These are phyloP conservation scores for Colletotrichum tamarilloi DNA, from an alignment of 2,329 filamentous ascomycete genomes.

Conservation along the genomic window DNA sequence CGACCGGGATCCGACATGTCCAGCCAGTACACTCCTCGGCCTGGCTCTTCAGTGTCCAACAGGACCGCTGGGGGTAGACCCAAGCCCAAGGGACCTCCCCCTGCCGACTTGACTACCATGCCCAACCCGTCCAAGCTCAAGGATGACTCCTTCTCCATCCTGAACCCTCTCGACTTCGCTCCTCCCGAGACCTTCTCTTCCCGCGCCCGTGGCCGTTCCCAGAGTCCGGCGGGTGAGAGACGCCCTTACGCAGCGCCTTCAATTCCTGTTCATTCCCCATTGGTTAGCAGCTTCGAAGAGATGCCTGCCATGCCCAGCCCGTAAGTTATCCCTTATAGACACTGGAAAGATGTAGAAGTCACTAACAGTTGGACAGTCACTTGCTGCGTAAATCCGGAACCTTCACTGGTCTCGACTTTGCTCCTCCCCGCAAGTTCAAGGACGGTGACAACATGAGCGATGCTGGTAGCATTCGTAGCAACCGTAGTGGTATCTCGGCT, in stretches of 20 bases:
- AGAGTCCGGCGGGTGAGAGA: slow-evolving; percentile 72
- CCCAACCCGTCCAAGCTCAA: slow-evolving; percentile 87
- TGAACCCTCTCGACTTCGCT: slow-evolving; percentile 83
- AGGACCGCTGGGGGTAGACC: slow-evolving; percentile 45
- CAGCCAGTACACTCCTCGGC: slow-evolving; percentile 59
- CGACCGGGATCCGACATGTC: slow-evolving; percentile 47
- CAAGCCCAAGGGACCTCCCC: slow-evolving; percentile 72
- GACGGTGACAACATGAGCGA: slow-evolving; percentile 71
- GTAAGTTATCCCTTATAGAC: slow-evolving; percentile 62
- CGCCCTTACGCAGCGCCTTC: slow-evolving; percentile 77
- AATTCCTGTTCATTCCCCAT: slow-evolving; percentile 79
- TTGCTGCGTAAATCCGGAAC: slow-evolving; percentile 80
- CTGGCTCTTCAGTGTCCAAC: slow-evolving; percentile 73
- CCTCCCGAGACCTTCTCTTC: slow-evolving; percentile 77
- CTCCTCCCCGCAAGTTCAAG: slow-evolving; percentile 79
- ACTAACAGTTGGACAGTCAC: slow-evolving; percentile 60
- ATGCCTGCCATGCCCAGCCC: slow-evolving; percentile 88
- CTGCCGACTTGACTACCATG: slow-evolving; percentile 77
- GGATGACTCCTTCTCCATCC: slow-evolving; percentile 80
- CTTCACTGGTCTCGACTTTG: slow-evolving; percentile 85
- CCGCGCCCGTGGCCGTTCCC: slow-evolving; percentile 74
- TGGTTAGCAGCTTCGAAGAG: slow-evolving; percentile 88
- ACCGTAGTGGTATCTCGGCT: slow-evolving; percentile 81
- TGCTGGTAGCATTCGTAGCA: slow-evolving; percentile 73
- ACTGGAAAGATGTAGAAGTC: neutral